phyloP scores from a whole-genome alignment of 2,329 filamentous ascomycete species.

The Neoarthrinium moseri region DNA sequence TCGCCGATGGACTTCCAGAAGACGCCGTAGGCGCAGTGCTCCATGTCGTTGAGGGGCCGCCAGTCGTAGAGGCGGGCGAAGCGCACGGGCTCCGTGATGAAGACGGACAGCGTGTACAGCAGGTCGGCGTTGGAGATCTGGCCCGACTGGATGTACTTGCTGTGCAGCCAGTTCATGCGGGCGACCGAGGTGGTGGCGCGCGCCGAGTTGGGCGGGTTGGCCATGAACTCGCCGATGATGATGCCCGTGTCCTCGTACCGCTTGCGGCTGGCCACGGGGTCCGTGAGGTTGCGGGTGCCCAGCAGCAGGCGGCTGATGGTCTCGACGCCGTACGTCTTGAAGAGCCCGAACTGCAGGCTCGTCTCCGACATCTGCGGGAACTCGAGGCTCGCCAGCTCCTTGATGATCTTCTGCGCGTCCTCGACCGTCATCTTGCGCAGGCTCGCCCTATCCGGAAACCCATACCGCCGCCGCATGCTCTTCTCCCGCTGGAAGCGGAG shows the following conservation, averaged over 20 bases:
- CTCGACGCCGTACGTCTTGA: conserved; percentile 33
- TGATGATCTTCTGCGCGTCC: conserved; percentile 28
- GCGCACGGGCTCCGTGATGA: conserved; percentile 62
- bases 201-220: conserved; percentile 33
- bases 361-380: conserved; percentile 24
- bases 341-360: conserved; percentile 27
- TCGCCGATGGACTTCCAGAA: conserved; percentile 73
- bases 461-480: conserved; percentile 19
- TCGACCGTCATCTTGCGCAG: conserved; percentile 28
- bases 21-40: conserved; percentile 64
- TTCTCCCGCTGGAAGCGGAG: conserved; percentile 27
- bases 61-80: conserved; percentile 70
- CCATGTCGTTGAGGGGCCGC: conserved; percentile 65
- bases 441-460: conserved; percentile 21
- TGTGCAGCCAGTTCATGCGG: conserved; percentile 39
- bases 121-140: conserved; percentile 35
- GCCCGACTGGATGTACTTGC: conserved; percentile 29
- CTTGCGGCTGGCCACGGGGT: conserved; percentile 27
- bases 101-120: conserved; percentile 48
- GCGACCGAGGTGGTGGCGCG: conserved; percentile 32
- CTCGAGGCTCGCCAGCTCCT: conserved; percentile 21
- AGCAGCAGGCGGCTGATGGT: conserved; percentile 27
- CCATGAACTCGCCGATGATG: conserved; percentile 28
- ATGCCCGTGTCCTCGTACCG: conserved; percentile 31
- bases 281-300: conserved; percentile 28